Evolutionary conservation across 73 alveolate species (phyloP).

Genomic region (Uronychia setigera): DNA sequence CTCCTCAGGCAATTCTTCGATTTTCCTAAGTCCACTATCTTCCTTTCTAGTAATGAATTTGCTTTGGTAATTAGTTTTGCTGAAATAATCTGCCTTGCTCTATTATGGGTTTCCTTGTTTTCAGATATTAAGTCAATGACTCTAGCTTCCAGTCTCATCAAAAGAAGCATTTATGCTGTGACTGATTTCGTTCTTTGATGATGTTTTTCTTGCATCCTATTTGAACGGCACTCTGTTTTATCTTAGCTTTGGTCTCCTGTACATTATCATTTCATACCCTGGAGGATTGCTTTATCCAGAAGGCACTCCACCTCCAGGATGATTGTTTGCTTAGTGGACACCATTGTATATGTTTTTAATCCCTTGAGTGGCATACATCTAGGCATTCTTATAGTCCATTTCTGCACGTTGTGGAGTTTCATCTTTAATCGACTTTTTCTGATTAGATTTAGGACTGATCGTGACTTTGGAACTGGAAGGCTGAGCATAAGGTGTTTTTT

Average conservation of each 20-base stretch:
- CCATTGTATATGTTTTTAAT: too few relatives aligned
- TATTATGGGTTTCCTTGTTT: neutral
- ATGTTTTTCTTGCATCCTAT: neutral
- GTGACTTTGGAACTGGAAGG: neutral
- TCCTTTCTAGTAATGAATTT: neutral
- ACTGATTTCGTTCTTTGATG: neutral
- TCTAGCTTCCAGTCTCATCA: neutral
- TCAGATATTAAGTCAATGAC: neutral
- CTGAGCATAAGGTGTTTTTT: neutral
- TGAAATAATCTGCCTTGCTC: neutral
- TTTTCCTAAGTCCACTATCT: neutral
- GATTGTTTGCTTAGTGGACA: too few relatives aligned
- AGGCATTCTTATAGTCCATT: neutral
- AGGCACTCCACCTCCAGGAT: too few relatives aligned
- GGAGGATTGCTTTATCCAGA: too few relatives aligned
- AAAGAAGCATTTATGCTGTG: neutral
- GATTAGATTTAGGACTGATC: neutral
- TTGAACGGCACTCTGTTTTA: neutral
- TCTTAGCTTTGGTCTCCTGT: neutral
- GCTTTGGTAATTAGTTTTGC: neutral
- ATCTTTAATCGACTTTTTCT: neutral
- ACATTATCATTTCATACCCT: neutral
- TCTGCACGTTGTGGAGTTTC: neutral
- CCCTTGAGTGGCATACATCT: neutral
- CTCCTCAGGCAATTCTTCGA: neutral